Evolutionary conservation across 2,329 filamentous ascomycete species (phyloP).

Genomic region (Hawksworthiomyces lignivorus): DNA sequence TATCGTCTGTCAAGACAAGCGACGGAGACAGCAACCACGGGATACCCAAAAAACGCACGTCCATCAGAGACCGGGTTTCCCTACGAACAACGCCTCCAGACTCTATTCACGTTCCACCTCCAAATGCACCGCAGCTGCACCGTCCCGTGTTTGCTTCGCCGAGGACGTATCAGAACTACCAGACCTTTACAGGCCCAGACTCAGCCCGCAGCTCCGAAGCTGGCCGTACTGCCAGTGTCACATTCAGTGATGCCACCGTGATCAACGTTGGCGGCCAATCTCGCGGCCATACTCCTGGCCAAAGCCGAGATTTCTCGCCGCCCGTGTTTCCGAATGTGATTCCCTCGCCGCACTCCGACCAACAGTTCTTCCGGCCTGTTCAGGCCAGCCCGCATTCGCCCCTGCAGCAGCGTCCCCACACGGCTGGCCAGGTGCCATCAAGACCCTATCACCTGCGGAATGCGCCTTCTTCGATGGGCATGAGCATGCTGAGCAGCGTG

Average conservation of each 20-base stretch:
- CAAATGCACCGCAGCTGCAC: slow-evolving; percentile 27
- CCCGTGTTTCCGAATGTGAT: slow-evolving; percentile 31
- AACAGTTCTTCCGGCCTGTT: slow-evolving; percentile 54
- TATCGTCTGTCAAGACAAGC: background rate
- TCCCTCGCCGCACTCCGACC: slow-evolving; percentile 43
- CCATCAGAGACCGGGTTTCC: slow-evolving; percentile 47
- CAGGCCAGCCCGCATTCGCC: slow-evolving; percentile 57
- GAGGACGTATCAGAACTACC: slow-evolving; percentile 22
- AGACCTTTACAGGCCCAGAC: slow-evolving; percentile 28
- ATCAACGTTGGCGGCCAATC: slow-evolving; percentile 21
- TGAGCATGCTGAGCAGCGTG: slow-evolving; percentile 51
- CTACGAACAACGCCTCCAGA: slow-evolving; percentile 44
- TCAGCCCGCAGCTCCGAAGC: slow-evolving; percentile 42
- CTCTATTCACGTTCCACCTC: slow-evolving; percentile 46
- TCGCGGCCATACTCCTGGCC: slow-evolving; percentile 11
- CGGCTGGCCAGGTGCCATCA: slow-evolving; percentile 32
- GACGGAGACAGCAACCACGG: background rate
- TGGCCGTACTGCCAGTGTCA: slow-evolving; percentile 27
- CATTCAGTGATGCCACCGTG: background rate
- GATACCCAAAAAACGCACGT: slow-evolving; percentile 27
- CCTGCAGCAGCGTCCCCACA: slow-evolving; percentile 52
- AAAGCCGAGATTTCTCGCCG: slow-evolving; percentile 25
- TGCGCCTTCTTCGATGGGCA: slow-evolving; percentile 45
- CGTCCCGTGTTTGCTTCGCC: slow-evolving; percentile 22
- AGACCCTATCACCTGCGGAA: slow-evolving; percentile 35